A percentile compares a stretch with the other conserved stretches of the same genome.
These are phyloP conservation scores for Alternaria hordeiaustralica DNA, from an alignment of 2,329 filamentous ascomycete genomes.

Conservation along the genomic window DNA sequence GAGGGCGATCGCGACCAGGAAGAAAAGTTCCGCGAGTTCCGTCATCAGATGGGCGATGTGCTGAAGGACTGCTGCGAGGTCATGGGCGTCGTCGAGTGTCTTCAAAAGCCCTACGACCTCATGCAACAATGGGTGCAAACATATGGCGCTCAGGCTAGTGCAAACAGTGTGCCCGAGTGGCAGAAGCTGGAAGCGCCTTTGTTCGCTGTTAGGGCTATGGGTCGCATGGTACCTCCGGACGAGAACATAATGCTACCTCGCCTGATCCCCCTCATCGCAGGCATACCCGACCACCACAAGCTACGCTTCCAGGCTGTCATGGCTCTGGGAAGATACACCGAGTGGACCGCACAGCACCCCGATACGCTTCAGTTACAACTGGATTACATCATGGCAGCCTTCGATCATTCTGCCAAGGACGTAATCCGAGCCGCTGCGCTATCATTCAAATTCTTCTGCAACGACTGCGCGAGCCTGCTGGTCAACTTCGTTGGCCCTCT, in stretches of 20 bases:
- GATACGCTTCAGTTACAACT: slow-evolving; percentile 92
- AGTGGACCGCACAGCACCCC: slow-evolving; percentile 95
- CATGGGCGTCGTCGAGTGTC: slow-evolving; percentile 88
- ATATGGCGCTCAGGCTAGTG: slow-evolving; percentile 76
- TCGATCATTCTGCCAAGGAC: slow-evolving; percentile 86
- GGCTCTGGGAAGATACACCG: slow-evolving; percentile 94
- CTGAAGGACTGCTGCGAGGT: slow-evolving; percentile 97
- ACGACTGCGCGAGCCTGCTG: slow-evolving; percentile 87
- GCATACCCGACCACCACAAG: slow-evolving; percentile 95
- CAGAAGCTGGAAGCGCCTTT: slow-evolving; percentile 94
- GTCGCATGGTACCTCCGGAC: slow-evolving; percentile 90
- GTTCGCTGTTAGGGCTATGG: slow-evolving; percentile 95
- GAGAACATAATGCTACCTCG: slow-evolving; percentile 87
- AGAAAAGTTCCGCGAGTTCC: slow-evolving; percentile 95
- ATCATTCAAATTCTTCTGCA: slow-evolving; percentile 96
- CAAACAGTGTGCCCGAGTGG: slow-evolving; percentile 86
- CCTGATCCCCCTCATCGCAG: slow-evolving; percentile 90
- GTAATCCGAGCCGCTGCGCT: slow-evolving; percentile 90
- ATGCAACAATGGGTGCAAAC: slow-evolving; percentile 89
- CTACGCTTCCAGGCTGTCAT: slow-evolving; percentile 98
- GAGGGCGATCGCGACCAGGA: slow-evolving; percentile 95
- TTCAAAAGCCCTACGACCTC: slow-evolving; percentile 83
- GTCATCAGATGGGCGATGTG: slow-evolving; percentile 96
- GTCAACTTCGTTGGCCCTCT: slow-evolving; percentile 83
- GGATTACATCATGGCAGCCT: slow-evolving; percentile 93